phyloP scores from a whole-genome alignment of 2,329 filamentous ascomycete genomes.

The Phaeomoniella chlamydospora region DNA sequence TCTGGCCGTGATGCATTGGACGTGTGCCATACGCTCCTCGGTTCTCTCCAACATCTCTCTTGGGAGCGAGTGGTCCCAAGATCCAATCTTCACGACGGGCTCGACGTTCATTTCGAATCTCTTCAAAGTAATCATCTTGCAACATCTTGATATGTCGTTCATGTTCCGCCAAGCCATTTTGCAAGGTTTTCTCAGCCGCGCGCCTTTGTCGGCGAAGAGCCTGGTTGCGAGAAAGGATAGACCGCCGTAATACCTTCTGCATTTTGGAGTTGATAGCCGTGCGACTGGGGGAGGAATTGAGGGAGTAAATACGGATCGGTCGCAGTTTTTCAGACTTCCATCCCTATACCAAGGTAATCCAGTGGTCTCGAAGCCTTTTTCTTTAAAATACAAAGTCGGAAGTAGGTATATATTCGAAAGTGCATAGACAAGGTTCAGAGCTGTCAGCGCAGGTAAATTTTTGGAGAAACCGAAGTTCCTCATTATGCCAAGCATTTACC shows the following conservation, averaged over 20 bases:
- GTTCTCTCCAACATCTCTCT: conserved; percentile 50
- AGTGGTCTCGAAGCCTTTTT: too few relatives aligned
- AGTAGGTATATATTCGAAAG: too few relatives aligned
- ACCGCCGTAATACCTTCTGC: conserved; percentile 58
- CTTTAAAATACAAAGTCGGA: too few relatives aligned
- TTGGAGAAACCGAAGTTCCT: too few relatives aligned
- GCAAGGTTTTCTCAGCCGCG: conserved; percentile 25
- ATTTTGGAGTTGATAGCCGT: conserved; percentile 33
- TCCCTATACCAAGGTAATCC: too few relatives aligned
- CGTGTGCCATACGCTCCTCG: conserved; percentile 47
- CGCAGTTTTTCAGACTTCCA: too few relatives aligned
- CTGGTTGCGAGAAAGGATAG: conserved; percentile 52
- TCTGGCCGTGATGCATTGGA: conserved; percentile 17
- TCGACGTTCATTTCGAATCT: conserved; percentile 30
- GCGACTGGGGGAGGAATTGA: neutral
- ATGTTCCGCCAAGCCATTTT: conserved; percentile 23
- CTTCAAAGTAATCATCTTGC: conserved; percentile 17
- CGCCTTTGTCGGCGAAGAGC: conserved; percentile 33
- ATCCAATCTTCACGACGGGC: conserved; percentile 63
- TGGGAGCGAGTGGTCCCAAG: conserved; percentile 63
- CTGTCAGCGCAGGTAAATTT: too few relatives aligned
- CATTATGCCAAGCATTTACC: too few relatives aligned
- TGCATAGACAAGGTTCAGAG: too few relatives aligned
- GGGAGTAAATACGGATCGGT: neutral
- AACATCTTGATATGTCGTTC: conserved; percentile 15